A percentile compares a stretch with the other conserved stretches of the same genome.
Evolutionary conservation across 192 early-diverging fungal species (phyloP).

Genomic region (Rhizophagus clarus): DNA sequence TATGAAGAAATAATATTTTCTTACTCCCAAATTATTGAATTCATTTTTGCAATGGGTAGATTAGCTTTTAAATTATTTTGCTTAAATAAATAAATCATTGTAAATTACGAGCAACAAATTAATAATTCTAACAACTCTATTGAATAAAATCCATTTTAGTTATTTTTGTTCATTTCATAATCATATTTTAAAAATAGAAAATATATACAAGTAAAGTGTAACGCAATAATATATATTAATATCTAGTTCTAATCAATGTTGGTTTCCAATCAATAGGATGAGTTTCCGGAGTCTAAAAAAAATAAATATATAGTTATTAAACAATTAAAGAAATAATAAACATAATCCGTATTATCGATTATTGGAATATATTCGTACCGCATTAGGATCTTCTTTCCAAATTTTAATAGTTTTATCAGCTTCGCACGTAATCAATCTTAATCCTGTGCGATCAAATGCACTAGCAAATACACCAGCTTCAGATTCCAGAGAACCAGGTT

Average conservation of each 20-base stretch:
- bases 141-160: too few relatives aligned
- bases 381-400: conserved; percentile 86
- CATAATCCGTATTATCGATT: background rate
- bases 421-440: conserved; percentile 95
- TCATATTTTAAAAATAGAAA: background rate
- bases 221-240: conserved; percentile 28
- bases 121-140: too few relatives aligned
- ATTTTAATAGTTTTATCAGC: conserved; percentile 99
- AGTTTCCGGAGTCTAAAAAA: conserved; percentile 52
- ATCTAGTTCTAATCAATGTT: conserved; percentile 48
- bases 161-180: background rate
- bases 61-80: too few relatives aligned
- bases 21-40: too few relatives aligned
- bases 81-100: too few relatives aligned
- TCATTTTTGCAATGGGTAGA: too few relatives aligned
- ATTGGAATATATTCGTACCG: conserved; percentile 44
- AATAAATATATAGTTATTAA: background rate
- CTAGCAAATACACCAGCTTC: conserved; percentile 96
- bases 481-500: conserved; percentile 94
- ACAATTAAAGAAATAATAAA: background rate
- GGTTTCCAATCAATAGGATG: conserved; percentile 60
- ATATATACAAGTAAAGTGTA: background rate
- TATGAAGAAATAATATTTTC: too few relatives aligned
- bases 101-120: too few relatives aligned
- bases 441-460: conserved; percentile 93